Evolutionary conservation across 805 yeast species (phyloP), one percentile per base, ranked within the genome.

Genomic region (Suhomyces xylopsoci): DNA sequence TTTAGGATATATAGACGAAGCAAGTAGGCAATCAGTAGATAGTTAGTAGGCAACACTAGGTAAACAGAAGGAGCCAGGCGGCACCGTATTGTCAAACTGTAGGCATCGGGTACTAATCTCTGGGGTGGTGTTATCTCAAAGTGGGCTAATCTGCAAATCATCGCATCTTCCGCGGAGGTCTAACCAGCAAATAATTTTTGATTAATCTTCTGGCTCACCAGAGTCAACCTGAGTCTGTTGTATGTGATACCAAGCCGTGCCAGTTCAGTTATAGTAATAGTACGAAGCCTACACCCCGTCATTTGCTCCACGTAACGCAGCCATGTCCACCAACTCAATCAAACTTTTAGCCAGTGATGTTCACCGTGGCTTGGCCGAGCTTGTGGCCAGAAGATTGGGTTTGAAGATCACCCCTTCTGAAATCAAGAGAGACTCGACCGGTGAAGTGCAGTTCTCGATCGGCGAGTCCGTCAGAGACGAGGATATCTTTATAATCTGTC

Each of bases 391-490:
- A 53, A 76, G 86, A 47, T 70, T 85, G 28, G 89, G 90, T 7
- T 63, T 82, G 46, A 77, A 78, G 41, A 71, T 84, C 48, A 82
- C 88, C 20, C 87, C 88, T 44, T 80, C 83, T 51, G 82, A 82
- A 56, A 67, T 85, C 61, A 83, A 82, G 58, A 75, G 89, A 61
- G 88, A 84, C 57, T 81, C 87, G 7, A 84, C 84, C 54, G 85
- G 85, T 14, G 96, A 88, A 65, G 88, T 86, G 17, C 83, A 87
- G 36, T 86, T 88, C 61, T 81, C 87, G 45, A 85, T 88, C 53
- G 90, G 88, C 17, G 94, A 88, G 66, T 85, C 92, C 22, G 88
- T 88, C 41, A 81, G 96, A 76, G 94, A 88, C 69, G 94, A 88
- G 66, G 96, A 88, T 62, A 83, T 88, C 30, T 88, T 82, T 66